Evolutionary conservation across 2,329 filamentous ascomycete species (phyloP).

Genomic region (Davidsoniella virescens): DNA sequence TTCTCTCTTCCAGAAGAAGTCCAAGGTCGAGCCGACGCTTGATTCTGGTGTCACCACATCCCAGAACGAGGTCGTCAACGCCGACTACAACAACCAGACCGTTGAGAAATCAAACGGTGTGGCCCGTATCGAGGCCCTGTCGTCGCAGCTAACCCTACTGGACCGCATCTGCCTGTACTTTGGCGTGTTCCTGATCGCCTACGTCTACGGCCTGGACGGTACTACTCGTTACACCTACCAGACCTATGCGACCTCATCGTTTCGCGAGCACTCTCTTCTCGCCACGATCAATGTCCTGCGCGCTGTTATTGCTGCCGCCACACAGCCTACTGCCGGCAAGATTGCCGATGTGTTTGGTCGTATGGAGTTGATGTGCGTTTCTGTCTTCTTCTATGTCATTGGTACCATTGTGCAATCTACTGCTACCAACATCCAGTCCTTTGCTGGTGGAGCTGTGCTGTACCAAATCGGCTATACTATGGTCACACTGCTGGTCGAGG

Average conservation of each 20-base stretch:
- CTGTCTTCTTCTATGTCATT: constrained; percentile 43
- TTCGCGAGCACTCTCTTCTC: constrained; percentile 35
- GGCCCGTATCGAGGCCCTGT: constrained; percentile 40
- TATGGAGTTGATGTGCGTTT: constrained; percentile 37
- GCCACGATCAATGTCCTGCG: constrained; percentile 42
- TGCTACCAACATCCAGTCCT: constrained; percentile 31
- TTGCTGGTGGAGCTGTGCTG: constrained; percentile 40
- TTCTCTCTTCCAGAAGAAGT: no score
- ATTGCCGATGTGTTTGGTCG: constrained; percentile 49
- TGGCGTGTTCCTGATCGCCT: constrained; percentile 45
- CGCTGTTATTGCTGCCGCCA: constrained; percentile 41
- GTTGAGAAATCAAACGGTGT: constrained; percentile 34
- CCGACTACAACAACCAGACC: constrained; percentile 5
- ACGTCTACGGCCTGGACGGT: constrained; percentile 46
- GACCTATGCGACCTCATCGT: constrained; percentile 35
- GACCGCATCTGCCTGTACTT: constrained; percentile 43
- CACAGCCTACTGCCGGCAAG: constrained; percentile 40
- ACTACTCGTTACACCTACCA: constrained; percentile 39
- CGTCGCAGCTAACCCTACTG: constrained; percentile 30
- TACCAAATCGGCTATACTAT: constrained; percentile 50
- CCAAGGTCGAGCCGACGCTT: no score
- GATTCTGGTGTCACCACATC: neutral
- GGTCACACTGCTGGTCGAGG: constrained; percentile 44
- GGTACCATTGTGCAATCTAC: constrained; percentile 41
- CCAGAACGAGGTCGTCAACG: constrained; percentile 1